Evolutionary conservation across 2,329 filamentous ascomycete genomes (phyloP), one percentile per base, ranked within the genome.

Genomic region (Alternaria metachromatica): DNA sequence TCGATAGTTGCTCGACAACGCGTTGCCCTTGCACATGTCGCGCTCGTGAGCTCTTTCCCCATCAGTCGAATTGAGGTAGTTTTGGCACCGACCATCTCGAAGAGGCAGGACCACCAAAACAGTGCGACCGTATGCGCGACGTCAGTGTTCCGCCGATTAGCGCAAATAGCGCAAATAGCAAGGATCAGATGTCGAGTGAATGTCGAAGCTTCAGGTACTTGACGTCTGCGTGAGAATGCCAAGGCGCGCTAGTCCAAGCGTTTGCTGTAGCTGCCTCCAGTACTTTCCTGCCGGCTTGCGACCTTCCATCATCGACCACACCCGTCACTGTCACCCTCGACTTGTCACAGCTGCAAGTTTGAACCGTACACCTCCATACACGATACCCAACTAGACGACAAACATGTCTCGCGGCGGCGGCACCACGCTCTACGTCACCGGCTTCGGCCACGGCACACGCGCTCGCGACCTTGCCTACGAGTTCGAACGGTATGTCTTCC

Each of bases 391-490:
- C 48, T 58, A 59, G 37, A 53, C 49, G 57, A 43, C 71, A 81
- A 58, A 7, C 80, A 97, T 97, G 94, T 97, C 94, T 89, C 93
- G 94, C 81, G 90, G 92, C 82, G 90, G 92, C 82, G 91, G 93
- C 76, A 96, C 92, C 66, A 98, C 95, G 62, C 92, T 98, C 75
- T 98, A 98, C 87, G 95, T 98, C 83, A 97, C 94, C 80, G 96
- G 96, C 88, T 99, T 99, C 84, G 96, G 95, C 88, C 94, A 97
- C 84, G 94, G 95, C 83, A 97, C 95, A 83, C 93, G 96, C 87
- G 94, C 96, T 83, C 93, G 96, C 89, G 94, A 99, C 87, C 92
- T 98, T 83, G 94, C 95, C 87, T 97, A 97, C 92, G 95, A 98
- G 88, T 98, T 98, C 92, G 95, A 98, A 94, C 94, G 95, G 93